A percentile compares a stretch with the other conserved stretches of the same genome.
Evolutionary conservation across 768 basidiomycete genomes (phyloP).

Genomic region (Kwoniella sp.): DNA sequence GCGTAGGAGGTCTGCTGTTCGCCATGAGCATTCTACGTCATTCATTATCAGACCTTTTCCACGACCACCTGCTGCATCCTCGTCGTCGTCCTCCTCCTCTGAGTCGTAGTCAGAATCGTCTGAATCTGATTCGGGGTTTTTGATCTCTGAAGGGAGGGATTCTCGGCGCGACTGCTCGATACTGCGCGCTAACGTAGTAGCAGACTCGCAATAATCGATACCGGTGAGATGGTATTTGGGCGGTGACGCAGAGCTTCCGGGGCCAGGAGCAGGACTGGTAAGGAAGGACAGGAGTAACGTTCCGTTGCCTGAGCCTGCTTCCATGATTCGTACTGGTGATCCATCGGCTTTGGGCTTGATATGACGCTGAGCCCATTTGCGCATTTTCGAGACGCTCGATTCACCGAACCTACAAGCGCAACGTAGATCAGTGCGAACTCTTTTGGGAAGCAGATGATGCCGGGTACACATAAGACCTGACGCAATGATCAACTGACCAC

Average conservation of each 20-base stretch:
- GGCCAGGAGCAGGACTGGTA: constrained; percentile 20
- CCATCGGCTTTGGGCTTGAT: constrained; percentile 14
- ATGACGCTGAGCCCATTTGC: constrained; percentile 57
- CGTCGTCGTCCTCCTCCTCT: constrained; percentile 34
- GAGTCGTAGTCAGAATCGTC: not conserved
- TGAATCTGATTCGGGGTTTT: constrained; percentile 33
- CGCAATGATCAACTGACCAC: constrained; percentile 49
- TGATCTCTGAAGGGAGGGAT: constrained; percentile 24
- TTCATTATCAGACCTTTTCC: constrained; percentile 30
- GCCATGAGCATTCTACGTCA: constrained; percentile 37
- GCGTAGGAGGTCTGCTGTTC: constrained; percentile 47
- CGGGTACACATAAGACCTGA: too few species aligned
- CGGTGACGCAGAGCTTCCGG: not conserved
- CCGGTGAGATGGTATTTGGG: constrained; percentile 55
- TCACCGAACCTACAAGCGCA: constrained; percentile 59
- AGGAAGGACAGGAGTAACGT: constrained; percentile 56
- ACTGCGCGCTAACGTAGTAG: constrained; percentile 49
- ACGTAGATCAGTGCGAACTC: not conserved
- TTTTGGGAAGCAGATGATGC: too few species aligned
- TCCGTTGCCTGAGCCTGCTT: constrained; percentile 58
- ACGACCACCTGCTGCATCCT: constrained; percentile 14
- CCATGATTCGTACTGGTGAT: constrained; percentile 50
- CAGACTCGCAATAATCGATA: constrained; percentile 57
- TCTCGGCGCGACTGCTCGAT: constrained; percentile 42
- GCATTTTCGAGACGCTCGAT: constrained; percentile 57